Conservation (phyloP, 2,329 filamentous ascomycete genomes). For the Scedosporium boydii region DNA sequence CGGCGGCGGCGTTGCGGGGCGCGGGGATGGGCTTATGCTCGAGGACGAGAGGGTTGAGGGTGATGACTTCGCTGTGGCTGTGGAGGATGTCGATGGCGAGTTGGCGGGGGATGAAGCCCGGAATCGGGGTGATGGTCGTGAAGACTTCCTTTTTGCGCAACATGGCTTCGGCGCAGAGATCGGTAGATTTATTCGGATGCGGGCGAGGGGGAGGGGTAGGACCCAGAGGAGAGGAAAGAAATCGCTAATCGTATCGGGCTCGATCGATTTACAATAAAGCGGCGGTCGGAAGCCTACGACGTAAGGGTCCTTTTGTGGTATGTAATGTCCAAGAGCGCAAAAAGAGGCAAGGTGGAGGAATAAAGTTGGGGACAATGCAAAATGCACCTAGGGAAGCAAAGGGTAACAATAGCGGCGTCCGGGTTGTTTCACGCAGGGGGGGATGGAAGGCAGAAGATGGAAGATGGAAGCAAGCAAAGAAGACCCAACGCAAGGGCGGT, state of each 20-base stretch:
- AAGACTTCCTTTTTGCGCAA: conserved; percentile 55
- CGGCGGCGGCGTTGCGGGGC: conserved; percentile 55
- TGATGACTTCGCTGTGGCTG: conserved; percentile 61
- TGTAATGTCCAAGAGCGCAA: too few relatives aligned
- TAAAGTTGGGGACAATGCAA: too few relatives aligned
- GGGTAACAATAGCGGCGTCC: too few relatives aligned
- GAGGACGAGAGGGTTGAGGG: conserved; percentile 59
- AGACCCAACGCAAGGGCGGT: not conserved
- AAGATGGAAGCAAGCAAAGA: not conserved
- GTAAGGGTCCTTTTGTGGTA: too few relatives aligned
- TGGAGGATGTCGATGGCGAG: conserved; percentile 65
- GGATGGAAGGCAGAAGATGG: not conserved
- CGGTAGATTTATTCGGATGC: not conserved
- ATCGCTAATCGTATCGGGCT: too few relatives aligned
- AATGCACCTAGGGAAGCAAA: too few relatives aligned
- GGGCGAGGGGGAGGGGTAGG: not conserved
- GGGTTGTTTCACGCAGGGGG: not conserved
- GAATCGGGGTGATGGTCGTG: conserved; percentile 61
- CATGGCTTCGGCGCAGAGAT: conserved; percentile 25
- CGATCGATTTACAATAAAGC: too few relatives aligned
- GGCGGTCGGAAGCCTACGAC: too few relatives aligned
- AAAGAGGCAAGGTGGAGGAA: too few relatives aligned
- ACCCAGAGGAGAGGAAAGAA: not conserved
- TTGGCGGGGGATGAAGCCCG: conserved; percentile 60
- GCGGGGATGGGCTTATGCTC: conserved; percentile 54